These are phyloP conservation scores for Claviceps purpurea DNA, from an alignment of 2,329 filamentous ascomycete genomes.

Conservation along the genomic window DNA sequence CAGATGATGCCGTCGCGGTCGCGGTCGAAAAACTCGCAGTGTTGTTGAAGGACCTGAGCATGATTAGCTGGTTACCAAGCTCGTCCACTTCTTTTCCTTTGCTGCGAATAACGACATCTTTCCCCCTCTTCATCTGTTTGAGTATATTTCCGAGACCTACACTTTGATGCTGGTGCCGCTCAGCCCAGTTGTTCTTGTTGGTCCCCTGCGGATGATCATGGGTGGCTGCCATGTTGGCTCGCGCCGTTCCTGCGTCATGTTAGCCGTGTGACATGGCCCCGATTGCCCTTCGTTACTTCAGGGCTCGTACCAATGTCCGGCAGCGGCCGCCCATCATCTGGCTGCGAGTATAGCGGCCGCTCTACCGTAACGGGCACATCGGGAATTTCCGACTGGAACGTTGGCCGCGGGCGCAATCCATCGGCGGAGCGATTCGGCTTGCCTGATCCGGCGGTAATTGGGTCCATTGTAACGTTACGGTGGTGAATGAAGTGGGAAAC, in stretches of 20 bases:
- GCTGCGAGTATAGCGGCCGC: conserved; percentile 17
- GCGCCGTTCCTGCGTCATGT: conserved; percentile 15
- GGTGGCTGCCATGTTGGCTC: conserved; percentile 22
- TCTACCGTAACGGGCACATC: conserved; percentile 12
- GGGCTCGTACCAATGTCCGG: conserved; percentile 13
- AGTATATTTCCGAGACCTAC: conserved; percentile 4
- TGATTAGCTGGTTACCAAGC: not conserved
- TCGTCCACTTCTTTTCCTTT: not conserved
- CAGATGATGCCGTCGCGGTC: conserved; percentile 27
- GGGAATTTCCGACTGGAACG: not conserved
- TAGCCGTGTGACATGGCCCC: too few relatives aligned
- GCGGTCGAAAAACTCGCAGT: conserved; percentile 26
- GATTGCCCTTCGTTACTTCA: too few relatives aligned
- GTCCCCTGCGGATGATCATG: conserved; percentile 22
- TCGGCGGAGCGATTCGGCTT: not conserved
- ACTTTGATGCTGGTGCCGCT: conserved; percentile 18
- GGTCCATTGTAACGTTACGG: not conserved
- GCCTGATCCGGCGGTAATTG: too few relatives aligned
- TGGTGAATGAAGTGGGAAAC: too few relatives aligned
- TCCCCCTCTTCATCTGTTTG: not conserved
- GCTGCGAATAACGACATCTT: not conserved
- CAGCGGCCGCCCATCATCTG: conserved; percentile 14
- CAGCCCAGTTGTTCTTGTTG: conserved; percentile 18
- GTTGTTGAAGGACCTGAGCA: conserved; percentile 21
- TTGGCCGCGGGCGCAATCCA: not conserved